Base-by-base conservation (phyloP, 2,329 filamentous ascomycete genomes). In the Fusarium sulawesiense region DNA sequence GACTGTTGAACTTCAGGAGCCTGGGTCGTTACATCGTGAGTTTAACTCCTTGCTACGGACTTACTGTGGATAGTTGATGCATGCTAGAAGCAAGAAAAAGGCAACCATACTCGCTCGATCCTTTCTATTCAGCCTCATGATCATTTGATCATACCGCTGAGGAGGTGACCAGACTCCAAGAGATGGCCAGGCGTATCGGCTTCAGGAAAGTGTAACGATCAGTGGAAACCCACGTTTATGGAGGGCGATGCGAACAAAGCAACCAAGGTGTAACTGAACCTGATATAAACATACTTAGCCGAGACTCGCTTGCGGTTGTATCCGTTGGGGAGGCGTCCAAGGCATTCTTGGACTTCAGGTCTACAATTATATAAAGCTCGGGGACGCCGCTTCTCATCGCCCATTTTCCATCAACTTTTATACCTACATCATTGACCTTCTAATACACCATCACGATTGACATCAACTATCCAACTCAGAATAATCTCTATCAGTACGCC, bases 321-420 rank as follows among this genome's bases (percentile, higher is more conserved):
- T 42, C 49, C 49, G 23, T 41, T 53, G 10, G 4, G n/a, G 18
- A 10, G 49, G 9, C 34, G 2, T 10, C 8, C 23, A 10, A 20
- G 7, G 7, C 20, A n/a, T 42, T 18, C n/a, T 25, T n/a, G 7
- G 9, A 9, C 13, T 34, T 40, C 32, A 14, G n/a, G 27, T 6
- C 7, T 42, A n/a, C 7, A 29, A 20, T 29, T n/a, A 20, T 61
- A 62, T 62, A 62, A 61, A 41, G 7, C 37, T 16, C 34, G 20
- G 30, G 1, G 16, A 44, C 13, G 11, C 30, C 14, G 27, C 13
- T 12, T 1, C 41, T 18, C 8, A 21, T 37, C 16, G 12, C 13
- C 4, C 13, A 27, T 20, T 20, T n/a, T 10, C 18, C 14, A 14
- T 25, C 18, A 41, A 18, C 3, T 13, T 53, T 18, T 11, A 25